Percentiles rank a stretch among this genome's conserved stretches.
Evolutionary conservation across 306 rosid species (phyloP).

Genomic region (Morella rubra): DNA sequence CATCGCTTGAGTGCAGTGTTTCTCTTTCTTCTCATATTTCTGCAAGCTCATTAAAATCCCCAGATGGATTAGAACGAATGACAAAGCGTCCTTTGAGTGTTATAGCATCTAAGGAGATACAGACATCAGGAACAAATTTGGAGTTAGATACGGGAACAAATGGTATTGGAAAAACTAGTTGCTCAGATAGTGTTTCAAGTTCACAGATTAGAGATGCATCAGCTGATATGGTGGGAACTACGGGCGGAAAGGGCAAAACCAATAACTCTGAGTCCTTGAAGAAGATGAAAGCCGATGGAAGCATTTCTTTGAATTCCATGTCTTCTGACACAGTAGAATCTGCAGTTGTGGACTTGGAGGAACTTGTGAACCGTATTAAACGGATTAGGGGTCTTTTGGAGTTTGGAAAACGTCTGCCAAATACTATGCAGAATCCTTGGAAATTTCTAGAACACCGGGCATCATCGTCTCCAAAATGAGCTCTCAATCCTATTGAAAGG

Average conservation of each 20-base stretch:
- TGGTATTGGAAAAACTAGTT: conserved; percentile 29
- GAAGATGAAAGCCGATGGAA: conserved; percentile 37
- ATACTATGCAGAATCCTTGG: conserved; percentile 45
- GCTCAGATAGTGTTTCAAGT: conserved; percentile 29
- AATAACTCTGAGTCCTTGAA: conserved; percentile 35
- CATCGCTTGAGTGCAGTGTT: conserved; percentile 10
- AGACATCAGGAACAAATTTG: conserved; percentile 9
- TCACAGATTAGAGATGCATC: conserved; percentile 24
- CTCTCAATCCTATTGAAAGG: background rate
- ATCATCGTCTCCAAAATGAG: conserved; percentile 31
- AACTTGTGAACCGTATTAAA: conserved; percentile 61
- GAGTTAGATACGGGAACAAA: conserved; percentile 24
- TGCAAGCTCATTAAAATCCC: conserved; percentile 16
- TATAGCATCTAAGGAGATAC: conserved; percentile 15
- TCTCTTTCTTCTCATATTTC: conserved; percentile 26
- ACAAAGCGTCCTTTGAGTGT: conserved; percentile 16
- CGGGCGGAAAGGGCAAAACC: conserved; percentile 14
- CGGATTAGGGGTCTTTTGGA: conserved; percentile 61
- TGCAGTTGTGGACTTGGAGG: conserved; percentile 76
- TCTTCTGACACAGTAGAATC: conserved; percentile 51
- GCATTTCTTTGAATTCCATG: conserved; percentile 43
- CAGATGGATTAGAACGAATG: conserved; percentile 1
- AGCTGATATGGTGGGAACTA: conserved; percentile 26
- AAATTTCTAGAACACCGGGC: conserved; percentile 45
- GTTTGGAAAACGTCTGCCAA: conserved; percentile 42